These are phyloP conservation scores for Fusarium nanum DNA, from an alignment of 2,329 filamentous ascomycete genomes.

Conservation along the genomic window DNA sequence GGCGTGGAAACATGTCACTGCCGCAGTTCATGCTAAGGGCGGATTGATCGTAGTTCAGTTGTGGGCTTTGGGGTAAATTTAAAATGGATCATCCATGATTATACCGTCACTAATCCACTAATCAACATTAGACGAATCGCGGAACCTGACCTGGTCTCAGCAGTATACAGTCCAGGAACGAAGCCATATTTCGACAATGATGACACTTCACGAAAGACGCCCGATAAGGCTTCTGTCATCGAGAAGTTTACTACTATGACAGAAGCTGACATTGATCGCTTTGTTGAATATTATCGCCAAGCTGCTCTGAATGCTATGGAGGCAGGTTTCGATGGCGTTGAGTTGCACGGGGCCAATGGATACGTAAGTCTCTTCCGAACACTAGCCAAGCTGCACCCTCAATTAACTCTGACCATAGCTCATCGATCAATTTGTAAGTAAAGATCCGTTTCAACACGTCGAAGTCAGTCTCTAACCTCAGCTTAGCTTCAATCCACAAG, in stretches of 20 bases:
- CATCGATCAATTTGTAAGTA: slow-evolving; percentile 66
- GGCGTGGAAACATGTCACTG: slow-evolving; percentile 70
- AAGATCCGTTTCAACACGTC: accelerated
- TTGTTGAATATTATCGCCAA: slow-evolving; percentile 69
- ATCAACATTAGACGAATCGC: slow-evolving; percentile 18
- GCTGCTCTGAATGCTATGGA: slow-evolving; percentile 66
- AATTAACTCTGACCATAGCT: slow-evolving; percentile 17
- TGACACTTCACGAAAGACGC: not conserved
- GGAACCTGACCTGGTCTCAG: slow-evolving; percentile 23
- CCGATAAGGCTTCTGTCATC: slow-evolving; percentile 49
- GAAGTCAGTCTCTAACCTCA: not conserved
- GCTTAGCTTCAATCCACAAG: slow-evolving; percentile 54
- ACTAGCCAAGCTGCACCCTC: accelerated
- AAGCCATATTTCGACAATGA: slow-evolving; percentile 6
- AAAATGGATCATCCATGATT: not conserved
- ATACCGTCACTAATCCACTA: not conserved
- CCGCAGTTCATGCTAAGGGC: slow-evolving; percentile 72
- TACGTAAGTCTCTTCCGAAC: slow-evolving; percentile 57
- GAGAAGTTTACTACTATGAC: slow-evolving; percentile 59
- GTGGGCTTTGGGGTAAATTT: slow-evolving; percentile 69
- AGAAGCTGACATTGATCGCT: slow-evolving; percentile 69
- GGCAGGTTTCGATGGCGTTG: slow-evolving; percentile 68
- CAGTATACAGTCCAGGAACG: slow-evolving; percentile 27
- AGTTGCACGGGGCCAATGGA: slow-evolving; percentile 68
- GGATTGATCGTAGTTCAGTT: slow-evolving; percentile 72